Percentiles rank a stretch among this genome's conserved stretches.
These are phyloP conservation scores for Fusarium kyushuense DNA, from an alignment of 2,329 filamentous ascomycete species.

Conservation along the genomic window DNA sequence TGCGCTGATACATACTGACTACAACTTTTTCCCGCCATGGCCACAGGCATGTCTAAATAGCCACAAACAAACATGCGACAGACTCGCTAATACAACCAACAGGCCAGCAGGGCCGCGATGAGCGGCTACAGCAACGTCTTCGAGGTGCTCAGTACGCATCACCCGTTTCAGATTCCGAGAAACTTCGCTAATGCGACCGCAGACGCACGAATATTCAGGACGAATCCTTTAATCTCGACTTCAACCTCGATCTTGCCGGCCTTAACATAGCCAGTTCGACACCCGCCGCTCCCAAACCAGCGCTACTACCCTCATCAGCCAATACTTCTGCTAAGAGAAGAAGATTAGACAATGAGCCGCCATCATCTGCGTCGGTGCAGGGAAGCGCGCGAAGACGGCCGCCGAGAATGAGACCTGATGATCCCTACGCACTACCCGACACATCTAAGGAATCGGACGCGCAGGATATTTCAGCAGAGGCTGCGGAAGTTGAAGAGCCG, in stretches of 20 bases:
- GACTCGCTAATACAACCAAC: conserved; percentile 12
- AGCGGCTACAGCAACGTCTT: conserved; percentile 73
- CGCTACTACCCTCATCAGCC: conserved; percentile 43
- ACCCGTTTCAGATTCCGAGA: accelerated
- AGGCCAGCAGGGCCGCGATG: conserved; percentile 65
- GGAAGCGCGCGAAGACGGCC: conserved; percentile 35
- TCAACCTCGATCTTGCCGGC: conserved; percentile 64
- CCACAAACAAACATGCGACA: not conserved
- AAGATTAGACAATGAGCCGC: conserved; percentile 50
- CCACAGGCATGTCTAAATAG: conserved; percentile 49
- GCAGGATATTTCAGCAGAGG: conserved; percentile 19
- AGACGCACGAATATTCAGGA: conserved; percentile 70
- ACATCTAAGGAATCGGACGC: conserved; percentile 48
- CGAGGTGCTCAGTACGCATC: conserved; percentile 70
- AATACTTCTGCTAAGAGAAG: conserved; percentile 64
- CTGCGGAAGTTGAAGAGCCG: conserved; percentile 13
- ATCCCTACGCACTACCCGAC: conserved; percentile 49
- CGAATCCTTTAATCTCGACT: conserved; percentile 69
- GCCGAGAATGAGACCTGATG: conserved; percentile 32
- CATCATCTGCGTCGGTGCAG: conserved; percentile 21
- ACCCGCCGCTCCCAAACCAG: conserved; percentile 41
- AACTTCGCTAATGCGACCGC: not conserved
- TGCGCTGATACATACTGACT: conserved; percentile 11
- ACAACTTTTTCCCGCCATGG: conserved; percentile 47
- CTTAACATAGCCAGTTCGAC: conserved; percentile 50